These are phyloP conservation scores for Fusarium praegraminearum DNA, from an alignment of 2,329 filamentous ascomycete genomes.

Conservation along the genomic window DNA sequence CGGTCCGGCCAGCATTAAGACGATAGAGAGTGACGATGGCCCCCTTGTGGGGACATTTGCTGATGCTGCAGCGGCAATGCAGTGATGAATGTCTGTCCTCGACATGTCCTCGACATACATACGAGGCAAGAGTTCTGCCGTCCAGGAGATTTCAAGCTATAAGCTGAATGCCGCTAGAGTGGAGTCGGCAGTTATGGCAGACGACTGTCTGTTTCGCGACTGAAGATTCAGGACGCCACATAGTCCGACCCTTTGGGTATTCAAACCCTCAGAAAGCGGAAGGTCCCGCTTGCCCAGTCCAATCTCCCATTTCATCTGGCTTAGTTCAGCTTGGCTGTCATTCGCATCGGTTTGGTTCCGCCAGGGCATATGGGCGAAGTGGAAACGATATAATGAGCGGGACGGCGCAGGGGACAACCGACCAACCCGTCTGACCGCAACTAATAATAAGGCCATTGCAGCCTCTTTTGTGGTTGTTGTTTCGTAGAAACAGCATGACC, in stretches of 20 bases:
- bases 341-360: conserved; percentile 14
- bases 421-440: conserved; percentile 24
- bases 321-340: conserved; percentile 9
- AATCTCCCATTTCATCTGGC: conserved; percentile 1
- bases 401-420: conserved; percentile 18
- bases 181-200: conserved; percentile 18
- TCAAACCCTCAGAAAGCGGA: not conserved
- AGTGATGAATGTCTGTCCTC: conserved; percentile 39
- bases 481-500: conserved; percentile 14
- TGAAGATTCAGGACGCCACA: conserved; percentile 15
- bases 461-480: conserved; percentile 6
- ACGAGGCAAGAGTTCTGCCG: not conserved
- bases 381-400: conserved; percentile 29
- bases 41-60: conserved; percentile 71
- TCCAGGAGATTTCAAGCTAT: conserved; percentile 3
- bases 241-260: conserved; percentile 17
- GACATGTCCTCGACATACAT: conserved; percentile 4
- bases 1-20: conserved; percentile 51
- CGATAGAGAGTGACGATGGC: conserved; percentile 51
- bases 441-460: conserved; percentile 28
- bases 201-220: conserved; percentile 11
- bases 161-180: not conserved
- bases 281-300: conserved; percentile 15
- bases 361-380: conserved; percentile 22
- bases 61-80: conserved; percentile 67